Base-by-base conservation (phyloP, 2,329 filamentous ascomycete species). In the Exophiala dermatitidis region DNA sequence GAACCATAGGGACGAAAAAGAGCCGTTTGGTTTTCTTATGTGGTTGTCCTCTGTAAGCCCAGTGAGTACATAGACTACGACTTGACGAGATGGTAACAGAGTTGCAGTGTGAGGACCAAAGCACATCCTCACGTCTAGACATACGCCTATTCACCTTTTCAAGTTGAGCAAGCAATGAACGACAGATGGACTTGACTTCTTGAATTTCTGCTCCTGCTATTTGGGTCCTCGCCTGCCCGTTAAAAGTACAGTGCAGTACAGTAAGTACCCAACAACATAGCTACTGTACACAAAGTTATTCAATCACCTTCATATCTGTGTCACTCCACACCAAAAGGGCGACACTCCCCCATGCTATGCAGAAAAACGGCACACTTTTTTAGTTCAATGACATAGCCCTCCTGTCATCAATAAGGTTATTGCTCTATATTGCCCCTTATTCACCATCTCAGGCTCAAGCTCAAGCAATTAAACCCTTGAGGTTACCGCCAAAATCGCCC, bases 401-500 rank as follows among this genome's bases (percentile, higher is more conserved):
- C n/a, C 29, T 28, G 9, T 26, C 12, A 10, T 40, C 4, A 26
- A 32, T 32, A 5, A 32, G 38, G 30, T 26, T 28, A 8, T 28
- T 52, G 46, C 45, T 45, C 38, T 46, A 54, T 41, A 47, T 42
- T 19, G 19, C 19, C 19, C 19, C 19, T 19, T 19, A 19, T 3
- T 30, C 30, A 29, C 43, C 32, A 32, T 4, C 31, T 31, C 44
- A 34, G 19, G 19, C 19, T 46, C 12, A 34, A 9, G 36, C 44
- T 54, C 57, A 72, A 52, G 72, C 71, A 52, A 85, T 80, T 73
- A 84, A 81, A 48, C 82, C 82, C 72, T 83, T 83, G 54, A 86
- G 74, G 63, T 89, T 88, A 57, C 84, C 67, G 52, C 73, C 81
- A 73, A 97, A 85, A 71, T 98, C 93, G 66, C 93, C 93, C 75